Evolutionary conservation across 2,329 filamentous ascomycete genomes (phyloP).

Genomic region (Setomelanomma holmii): DNA sequence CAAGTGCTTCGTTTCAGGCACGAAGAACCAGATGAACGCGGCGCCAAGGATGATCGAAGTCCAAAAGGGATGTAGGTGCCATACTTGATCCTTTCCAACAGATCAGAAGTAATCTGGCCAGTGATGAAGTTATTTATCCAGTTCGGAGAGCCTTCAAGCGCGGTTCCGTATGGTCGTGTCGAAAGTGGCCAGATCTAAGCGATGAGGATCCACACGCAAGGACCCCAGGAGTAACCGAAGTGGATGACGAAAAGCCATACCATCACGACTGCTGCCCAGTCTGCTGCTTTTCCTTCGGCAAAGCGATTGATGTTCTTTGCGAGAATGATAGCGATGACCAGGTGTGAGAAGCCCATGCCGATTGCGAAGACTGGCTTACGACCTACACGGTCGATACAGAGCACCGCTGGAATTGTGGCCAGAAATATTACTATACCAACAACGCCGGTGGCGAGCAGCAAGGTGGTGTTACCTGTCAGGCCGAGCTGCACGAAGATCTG

Average conservation of each 20-base stretch:
- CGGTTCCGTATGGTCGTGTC: slow-evolving; percentile 71
- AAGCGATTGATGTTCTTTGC: slow-evolving; percentile 68
- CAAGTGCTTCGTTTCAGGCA: slow-evolving; percentile 62
- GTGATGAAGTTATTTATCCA: slow-evolving; percentile 67
- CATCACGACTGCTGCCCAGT: slow-evolving; percentile 74
- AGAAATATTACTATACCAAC: slow-evolving; percentile 75
- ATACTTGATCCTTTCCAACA: slow-evolving; percentile 69
- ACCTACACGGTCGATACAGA: slow-evolving; percentile 70
- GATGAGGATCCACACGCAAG: slow-evolving; percentile 76
- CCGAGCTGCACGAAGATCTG: slow-evolving; percentile 59
- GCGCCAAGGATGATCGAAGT: slow-evolving; percentile 66
- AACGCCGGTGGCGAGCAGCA: slow-evolving; percentile 73
- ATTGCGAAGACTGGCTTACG: slow-evolving; percentile 69
- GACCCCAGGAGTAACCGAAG: slow-evolving; percentile 79
- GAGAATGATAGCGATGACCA: slow-evolving; percentile 74
- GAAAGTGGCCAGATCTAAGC: slow-evolving; percentile 77
- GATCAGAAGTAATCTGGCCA: slow-evolving; percentile 73
- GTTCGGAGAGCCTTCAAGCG: slow-evolving; percentile 64
- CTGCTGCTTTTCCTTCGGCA: slow-evolving; percentile 63
- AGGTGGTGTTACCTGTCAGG: slow-evolving; percentile 55
- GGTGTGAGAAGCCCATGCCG: slow-evolving; percentile 73
- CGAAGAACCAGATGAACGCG: slow-evolving; percentile 58
- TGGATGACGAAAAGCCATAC: slow-evolving; percentile 78
- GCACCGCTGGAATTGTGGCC: slow-evolving; percentile 69
- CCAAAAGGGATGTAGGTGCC: slow-evolving; percentile 78